A percentile compares a stretch with the other conserved stretches of the same genome.
Conservation (phyloP, 139 green algal species). For the Penium margaritaceum region DNA sequence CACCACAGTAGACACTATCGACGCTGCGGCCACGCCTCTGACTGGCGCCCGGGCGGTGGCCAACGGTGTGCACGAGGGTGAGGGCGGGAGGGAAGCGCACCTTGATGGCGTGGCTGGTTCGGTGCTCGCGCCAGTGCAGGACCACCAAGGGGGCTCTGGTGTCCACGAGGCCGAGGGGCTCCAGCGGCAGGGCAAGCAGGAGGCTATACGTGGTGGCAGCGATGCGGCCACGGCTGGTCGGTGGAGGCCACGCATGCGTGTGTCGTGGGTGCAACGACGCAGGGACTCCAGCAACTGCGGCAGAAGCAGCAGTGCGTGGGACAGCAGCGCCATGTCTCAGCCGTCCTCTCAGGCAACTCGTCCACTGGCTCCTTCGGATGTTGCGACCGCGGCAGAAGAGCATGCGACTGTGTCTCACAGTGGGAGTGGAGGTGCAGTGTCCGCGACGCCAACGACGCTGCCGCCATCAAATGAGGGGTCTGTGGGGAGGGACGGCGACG, state of each 20-base stretch:
- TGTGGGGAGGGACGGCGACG: too few species aligned
- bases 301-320: too few species aligned
- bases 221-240: too few species aligned
- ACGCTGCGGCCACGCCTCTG: not conserved
- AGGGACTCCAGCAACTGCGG: too few species aligned
- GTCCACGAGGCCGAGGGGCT: not conserved
- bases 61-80: not conserved
- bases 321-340: not conserved
- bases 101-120: not conserved
- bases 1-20: slow-evolving; percentile 1
- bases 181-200: not conserved
- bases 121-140: not conserved
- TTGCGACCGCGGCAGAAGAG: not conserved
- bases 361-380: not conserved
- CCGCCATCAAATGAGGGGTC: not conserved
- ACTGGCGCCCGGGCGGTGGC: not conserved
- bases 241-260: too few species aligned
- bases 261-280: too few species aligned
- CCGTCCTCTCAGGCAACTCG: not conserved
- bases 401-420: not conserved
- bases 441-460: not conserved
- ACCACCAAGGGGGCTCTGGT: not conserved
- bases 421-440: not conserved
- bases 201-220: not conserved
- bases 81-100: not conserved